Percentiles rank a stretch among this genome's conserved stretches.
Evolutionary conservation across 192 early-diverging fungal genomes (phyloP).

Genomic region (Allomyces macrogynus): DNA sequence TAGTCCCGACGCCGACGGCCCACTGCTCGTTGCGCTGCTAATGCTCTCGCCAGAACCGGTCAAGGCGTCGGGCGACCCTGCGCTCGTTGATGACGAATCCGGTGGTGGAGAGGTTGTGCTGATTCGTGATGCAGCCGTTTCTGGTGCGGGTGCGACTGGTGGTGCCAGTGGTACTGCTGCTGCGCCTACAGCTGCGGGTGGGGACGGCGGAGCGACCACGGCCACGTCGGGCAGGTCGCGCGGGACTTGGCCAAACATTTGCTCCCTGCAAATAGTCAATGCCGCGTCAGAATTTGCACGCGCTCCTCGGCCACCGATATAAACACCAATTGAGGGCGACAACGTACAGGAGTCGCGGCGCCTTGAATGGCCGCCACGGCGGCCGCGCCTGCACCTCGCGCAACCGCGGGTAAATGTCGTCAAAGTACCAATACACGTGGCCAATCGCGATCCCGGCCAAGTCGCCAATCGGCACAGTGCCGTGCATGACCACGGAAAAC

Average conservation of each 20-base stretch:
- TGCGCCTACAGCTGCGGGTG: background rate
- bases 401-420: conserved; percentile 75
- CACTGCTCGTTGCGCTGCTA: too few relatives aligned
- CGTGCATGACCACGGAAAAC: conserved; percentile 63
- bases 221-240: background rate
- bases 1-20: background rate
- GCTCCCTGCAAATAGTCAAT: background rate
- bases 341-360: conserved; percentile 31
- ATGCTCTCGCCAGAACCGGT: too few relatives aligned
- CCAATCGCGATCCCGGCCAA: conserved; percentile 67
- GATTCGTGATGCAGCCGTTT: too few relatives aligned
- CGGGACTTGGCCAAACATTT: too few relatives aligned
- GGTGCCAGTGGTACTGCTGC: background rate
- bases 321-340: background rate
- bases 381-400: conserved; percentile 24
- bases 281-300: background rate
- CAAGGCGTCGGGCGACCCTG: too few relatives aligned
- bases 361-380: conserved; percentile 22
- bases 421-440: conserved; percentile 87
- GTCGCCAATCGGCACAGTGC: conserved; percentile 56
- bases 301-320: background rate
- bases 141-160: too few relatives aligned
- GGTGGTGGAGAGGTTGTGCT: too few relatives aligned
- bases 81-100: too few relatives aligned
- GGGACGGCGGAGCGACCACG: background rate